Evolutionary conservation across 1,284 basidiomycete species (phyloP), one percentile per base, ranked within the genome.

Genomic region (Phlebopus sp.): DNA sequence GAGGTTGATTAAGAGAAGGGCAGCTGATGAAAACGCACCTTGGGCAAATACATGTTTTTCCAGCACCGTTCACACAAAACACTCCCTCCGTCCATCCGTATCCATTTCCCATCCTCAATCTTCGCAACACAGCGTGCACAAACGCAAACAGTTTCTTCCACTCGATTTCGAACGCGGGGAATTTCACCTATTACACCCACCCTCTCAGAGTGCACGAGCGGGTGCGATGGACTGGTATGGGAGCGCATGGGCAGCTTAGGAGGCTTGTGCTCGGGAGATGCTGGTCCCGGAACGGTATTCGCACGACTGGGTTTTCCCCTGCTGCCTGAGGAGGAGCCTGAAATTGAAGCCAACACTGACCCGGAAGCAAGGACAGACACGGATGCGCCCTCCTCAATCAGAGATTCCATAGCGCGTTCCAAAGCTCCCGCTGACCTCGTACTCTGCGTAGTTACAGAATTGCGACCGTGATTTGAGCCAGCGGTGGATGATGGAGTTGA

Each of bases 11-110:
- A 38, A 21, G 38, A 43, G 8, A 19, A 31, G 31, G 18, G 21
- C 45, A 37, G 50, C 25, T 55, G 29, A 27, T 37, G n/a, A 50
- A 44, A 51, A 66, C 70, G 27, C 31, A 89, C 88, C 76, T 90
- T 92, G 47, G 92, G 92, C 55, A 95, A 68, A 72, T 95, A 95
- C 83, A 94, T 87, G 60, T 89, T 84, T 75, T 94, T 94, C 92
- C 92, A 95, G 66, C 92, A 93, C 56, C 69, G 70, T 62, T 92
- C 92, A 66, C 92, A 95, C 53, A 95, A 69, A 30, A 86, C 79
- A 13, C 75, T 82, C 44, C 86, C 89, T 18, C 77, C 81, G 57
- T 93, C 90, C 62, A 88, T 78, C 55, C 75, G 73, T 52, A 91
- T 81, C 87, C 88, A 94, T 55, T 86, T 74, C 52, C 85, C 86